These are phyloP conservation scores for Pyrus pyrifolia DNA, from an alignment of 306 rosid genomes.

Conservation along the genomic window DNA sequence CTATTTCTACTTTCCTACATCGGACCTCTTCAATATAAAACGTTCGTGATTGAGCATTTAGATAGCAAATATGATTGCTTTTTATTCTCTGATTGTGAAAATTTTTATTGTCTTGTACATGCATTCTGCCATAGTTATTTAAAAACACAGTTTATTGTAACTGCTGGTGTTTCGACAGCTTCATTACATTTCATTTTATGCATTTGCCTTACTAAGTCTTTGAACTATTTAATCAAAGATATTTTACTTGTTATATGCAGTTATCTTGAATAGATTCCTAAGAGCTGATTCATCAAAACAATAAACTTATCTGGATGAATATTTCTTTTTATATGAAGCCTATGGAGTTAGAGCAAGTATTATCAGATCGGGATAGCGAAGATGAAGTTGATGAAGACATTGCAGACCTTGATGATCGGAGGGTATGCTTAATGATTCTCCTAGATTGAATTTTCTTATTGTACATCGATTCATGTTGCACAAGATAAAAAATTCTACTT, in stretches of 20 bases:
- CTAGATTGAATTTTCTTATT: not conserved
- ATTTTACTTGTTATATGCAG: not conserved
- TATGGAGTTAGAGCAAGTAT: conserved; percentile 81
- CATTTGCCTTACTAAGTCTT: not conserved
- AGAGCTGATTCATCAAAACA: not conserved
- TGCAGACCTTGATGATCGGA: conserved; percentile 95
- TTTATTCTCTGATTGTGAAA: too few species aligned
- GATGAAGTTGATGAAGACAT: conserved; percentile 86
- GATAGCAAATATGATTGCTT: too few species aligned
- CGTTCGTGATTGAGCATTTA: too few species aligned
- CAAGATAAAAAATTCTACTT: not conserved
- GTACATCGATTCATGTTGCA: conserved; percentile 17
- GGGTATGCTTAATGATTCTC: conserved; percentile 47
- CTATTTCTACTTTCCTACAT: too few species aligned
- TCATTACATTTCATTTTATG: not conserved
- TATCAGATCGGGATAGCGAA: conserved; percentile 88
- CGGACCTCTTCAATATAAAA: too few species aligned
- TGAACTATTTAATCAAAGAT: not conserved
- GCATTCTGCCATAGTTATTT: too few species aligned
- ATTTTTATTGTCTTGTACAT: too few species aligned
- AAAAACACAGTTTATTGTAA: too few species aligned
- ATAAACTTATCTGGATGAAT: not conserved
- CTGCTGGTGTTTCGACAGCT: too few species aligned
- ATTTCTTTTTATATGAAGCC: conserved; percentile 43
- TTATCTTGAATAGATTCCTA: not conserved